Percentiles rank a stretch among this genome's conserved stretches.
Evolutionary conservation across 805 yeast species (phyloP).

Genomic region (Saccharomycopsis fermentans): DNA sequence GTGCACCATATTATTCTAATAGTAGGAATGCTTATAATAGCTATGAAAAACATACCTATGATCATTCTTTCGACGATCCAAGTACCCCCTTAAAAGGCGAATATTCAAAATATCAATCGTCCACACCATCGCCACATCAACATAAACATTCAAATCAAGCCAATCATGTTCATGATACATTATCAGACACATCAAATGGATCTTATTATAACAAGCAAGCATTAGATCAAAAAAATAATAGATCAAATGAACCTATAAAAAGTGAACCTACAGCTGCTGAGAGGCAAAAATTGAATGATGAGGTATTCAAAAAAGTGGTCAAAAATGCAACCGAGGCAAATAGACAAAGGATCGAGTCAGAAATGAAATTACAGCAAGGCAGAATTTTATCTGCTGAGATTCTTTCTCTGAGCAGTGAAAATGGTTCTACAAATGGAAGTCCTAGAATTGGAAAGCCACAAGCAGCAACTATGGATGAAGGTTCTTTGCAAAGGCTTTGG

Average conservation of each 20-base stretch:
- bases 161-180: background rate
- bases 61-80: background rate
- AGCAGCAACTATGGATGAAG: slow-evolving; percentile 21
- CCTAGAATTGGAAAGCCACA: background rate
- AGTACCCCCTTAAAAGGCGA: background rate
- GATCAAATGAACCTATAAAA: background rate
- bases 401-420: background rate
- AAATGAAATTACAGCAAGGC: background rate
- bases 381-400: background rate
- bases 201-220: background rate
- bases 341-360: background rate
- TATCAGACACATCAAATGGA: background rate
- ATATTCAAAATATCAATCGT: background rate
- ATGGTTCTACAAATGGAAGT: background rate
- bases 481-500: slow-evolving; percentile 23
- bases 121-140: background rate
- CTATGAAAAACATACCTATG: background rate
- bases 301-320: background rate
- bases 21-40: background rate
- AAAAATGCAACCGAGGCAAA: background rate
- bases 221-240: background rate
- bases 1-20: background rate
- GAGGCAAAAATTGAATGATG: background rate
- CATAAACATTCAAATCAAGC: background rate
- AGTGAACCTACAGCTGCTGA: background rate